phyloP scores from a whole-genome alignment of 1,284 basidiomycete species.

The Rhizoctonia solani region DNA sequence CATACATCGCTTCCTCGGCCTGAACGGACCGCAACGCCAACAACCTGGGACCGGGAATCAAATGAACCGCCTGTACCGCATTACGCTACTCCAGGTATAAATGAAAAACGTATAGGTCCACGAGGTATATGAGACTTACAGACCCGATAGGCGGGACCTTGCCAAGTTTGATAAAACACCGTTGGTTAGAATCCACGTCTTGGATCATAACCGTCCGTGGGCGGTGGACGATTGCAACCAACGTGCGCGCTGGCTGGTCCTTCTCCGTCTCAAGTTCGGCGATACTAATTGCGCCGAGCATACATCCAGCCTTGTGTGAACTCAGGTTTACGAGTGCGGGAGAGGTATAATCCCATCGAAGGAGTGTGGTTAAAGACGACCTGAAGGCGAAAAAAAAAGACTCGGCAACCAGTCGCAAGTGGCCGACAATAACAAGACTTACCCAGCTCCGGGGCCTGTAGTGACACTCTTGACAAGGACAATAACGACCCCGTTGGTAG shows the following conservation, averaged over 20 bases:
- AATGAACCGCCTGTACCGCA: constrained; percentile 3
- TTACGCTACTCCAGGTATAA: neutral
- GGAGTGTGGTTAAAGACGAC: neutral
- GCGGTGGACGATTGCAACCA: constrained; percentile 20
- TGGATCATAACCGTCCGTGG: constrained; percentile 29
- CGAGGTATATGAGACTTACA: neutral
- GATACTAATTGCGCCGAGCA: constrained; percentile 3
- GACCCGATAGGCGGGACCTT: neutral
- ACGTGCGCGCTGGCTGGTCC: neutral
- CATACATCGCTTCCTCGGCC: neutral
- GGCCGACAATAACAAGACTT: neutral
- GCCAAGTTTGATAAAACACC: constrained; percentile 20
- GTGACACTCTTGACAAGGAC: neutral
- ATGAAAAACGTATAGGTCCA: neutral
- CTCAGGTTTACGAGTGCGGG: neutral
- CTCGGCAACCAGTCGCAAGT: neutral
- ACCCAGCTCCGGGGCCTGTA: no score
- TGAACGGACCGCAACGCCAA: neutral
- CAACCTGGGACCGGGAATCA: constrained; percentile 5
- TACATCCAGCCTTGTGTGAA: constrained; percentile 1
- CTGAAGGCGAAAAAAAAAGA: no score
- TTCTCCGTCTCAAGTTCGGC: neutral
- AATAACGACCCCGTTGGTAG: constrained; percentile 2
- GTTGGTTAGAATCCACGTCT: constrained; percentile 6
- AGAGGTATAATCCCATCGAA: constrained; percentile 1